Evolutionary conservation across 1,284 basidiomycete species (phyloP), one percentile per base, ranked within the genome.

Genomic region (Ceratobasidium sp.): DNA sequence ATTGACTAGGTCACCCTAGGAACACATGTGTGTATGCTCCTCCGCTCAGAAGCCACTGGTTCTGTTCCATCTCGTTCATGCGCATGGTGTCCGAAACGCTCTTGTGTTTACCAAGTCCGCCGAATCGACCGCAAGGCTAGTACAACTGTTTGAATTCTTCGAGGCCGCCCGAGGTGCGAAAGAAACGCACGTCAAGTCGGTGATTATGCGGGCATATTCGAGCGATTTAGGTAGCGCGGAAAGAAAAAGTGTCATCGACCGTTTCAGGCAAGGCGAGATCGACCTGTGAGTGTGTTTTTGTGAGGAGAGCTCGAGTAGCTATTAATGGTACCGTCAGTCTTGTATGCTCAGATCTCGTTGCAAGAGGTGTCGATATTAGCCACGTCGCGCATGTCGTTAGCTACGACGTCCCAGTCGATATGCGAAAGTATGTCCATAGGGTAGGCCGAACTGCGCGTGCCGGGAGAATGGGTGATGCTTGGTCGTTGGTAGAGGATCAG

Each of bases 21-120:
- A 98, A 85, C 91, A 93, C 80, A 95, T 97, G 91, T 83, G 97
- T 68, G 89, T 98, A 65, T 92, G 92, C 77, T 89, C 92, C 59
- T 86, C 95, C 0, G 87, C 90, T 0, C 87, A 92, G 79, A 99
- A 99, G 84, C 97, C 97, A 0, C 88, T 99, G 15, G 88, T 95
- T 78, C 89, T 99, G 61, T 92, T 99, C 82, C 88, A 98, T 81
- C 90, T 99, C 51, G 86, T 98, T 2, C 91, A 93, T 81, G 82
- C 84, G 5, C 86, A 86, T 61, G 81, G 84, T 15, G 86, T 96
- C 22, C 86, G 84, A 13, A 93, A 93, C 78, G 94, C 93, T 0
- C 87, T 99, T 29, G 92, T 97, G 66, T 99, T 99, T 85, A 98
- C 96, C 9, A 99, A 99, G 84, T 96, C 94, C 0, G 93, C 98